A percentile compares a stretch with the other conserved stretches of the same genome.
Evolutionary conservation across 163 green algal genomes (phyloP).

Genomic region (Scenedesmus sp.): DNA sequence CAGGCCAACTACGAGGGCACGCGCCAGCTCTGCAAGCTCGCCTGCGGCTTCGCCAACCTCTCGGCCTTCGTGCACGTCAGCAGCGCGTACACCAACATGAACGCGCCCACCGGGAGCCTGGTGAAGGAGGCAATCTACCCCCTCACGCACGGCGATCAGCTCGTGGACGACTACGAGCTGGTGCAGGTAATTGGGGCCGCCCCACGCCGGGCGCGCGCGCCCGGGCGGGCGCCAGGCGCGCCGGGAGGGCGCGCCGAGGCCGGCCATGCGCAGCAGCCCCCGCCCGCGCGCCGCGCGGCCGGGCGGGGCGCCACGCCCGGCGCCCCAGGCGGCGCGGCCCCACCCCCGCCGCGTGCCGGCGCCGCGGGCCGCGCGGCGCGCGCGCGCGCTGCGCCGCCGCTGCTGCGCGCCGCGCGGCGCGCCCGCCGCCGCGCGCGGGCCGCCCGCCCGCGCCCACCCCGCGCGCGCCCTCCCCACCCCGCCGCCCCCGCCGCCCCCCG

Average conservation of each 20-base stretch:
- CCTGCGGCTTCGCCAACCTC: slow-evolving; percentile 40
- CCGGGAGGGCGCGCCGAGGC: too few relatives aligned
- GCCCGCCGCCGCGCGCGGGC: background rate
- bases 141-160: slow-evolving; percentile 42
- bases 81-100: slow-evolving; percentile 63
- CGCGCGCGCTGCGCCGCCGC: too few relatives aligned
- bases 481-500: too few relatives aligned
- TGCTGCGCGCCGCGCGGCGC: background rate
- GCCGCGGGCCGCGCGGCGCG: too few relatives aligned
- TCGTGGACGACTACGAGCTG: slow-evolving; percentile 24
- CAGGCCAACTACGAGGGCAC: slow-evolving; percentile 60
- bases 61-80: slow-evolving; percentile 57
- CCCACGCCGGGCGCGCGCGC: too few relatives aligned
- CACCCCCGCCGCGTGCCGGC: too few relatives aligned
- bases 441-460: background rate
- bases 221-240: too few relatives aligned
- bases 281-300: too few relatives aligned
- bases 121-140: slow-evolving; percentile 60
- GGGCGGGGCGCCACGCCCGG: too few relatives aligned
- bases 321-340: too few relatives aligned
- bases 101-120: slow-evolving; percentile 44
- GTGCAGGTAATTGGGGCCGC: slow-evolving; percentile 9
- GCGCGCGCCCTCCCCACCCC: background rate
- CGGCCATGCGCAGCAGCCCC: too few relatives aligned
- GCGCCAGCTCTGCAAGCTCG: slow-evolving; percentile 49